Evolutionary conservation across 306 rosid species (phyloP), one percentile per base, ranked within the genome.

Genomic region (Vicia sativa): DNA sequence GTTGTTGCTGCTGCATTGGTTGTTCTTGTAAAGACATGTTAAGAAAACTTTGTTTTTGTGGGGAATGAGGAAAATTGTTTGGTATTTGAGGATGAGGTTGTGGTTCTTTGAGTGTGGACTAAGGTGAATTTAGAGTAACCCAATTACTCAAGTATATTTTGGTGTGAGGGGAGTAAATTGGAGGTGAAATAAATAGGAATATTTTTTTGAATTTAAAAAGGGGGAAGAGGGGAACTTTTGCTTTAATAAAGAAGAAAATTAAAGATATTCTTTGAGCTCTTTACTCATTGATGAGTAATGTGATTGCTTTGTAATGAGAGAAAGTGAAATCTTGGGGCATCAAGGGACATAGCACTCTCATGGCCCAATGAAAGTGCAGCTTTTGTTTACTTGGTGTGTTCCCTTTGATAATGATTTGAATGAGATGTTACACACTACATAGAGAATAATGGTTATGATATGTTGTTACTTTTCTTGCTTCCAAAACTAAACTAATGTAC

Each of bases 221-320:
- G 15, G 67, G 6, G 45, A 16, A 53, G 80, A 65, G 62, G 80
- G 67, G 74, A 78, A 73, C 80, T 82, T 74, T 82, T 74, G 86
- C 89, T 92, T 92, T 89, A 77, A 74, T 86, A 87, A 92, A 77
- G 81, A 76, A 61, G 63, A 65, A 53, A 16, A 39, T 18, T 69
- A 86, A 86, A 87, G 88, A 81, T 81, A 83, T 86, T 80, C 80
- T 78, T 23, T 67, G 54, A 68, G 54, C 53, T 74, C 78, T 85
- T 79, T 85, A 59, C 73, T 29, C 66, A 65, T 74, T 82, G 80
- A 29, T 57, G 63, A 38, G 68, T 59, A 19, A 18, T 56, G 55
- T 56, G 64, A 49, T 80, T 87, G 96, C 91, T 77, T 90, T 90
- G 89, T 73, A 37, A 65, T 83, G 43, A 77, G 90, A 79, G 92